Percentiles rank a stretch among this genome's conserved stretches.
These are phyloP conservation scores for Stenocarpella maydis DNA, from an alignment of 2,329 filamentous ascomycete genomes.

Conservation along the genomic window DNA sequence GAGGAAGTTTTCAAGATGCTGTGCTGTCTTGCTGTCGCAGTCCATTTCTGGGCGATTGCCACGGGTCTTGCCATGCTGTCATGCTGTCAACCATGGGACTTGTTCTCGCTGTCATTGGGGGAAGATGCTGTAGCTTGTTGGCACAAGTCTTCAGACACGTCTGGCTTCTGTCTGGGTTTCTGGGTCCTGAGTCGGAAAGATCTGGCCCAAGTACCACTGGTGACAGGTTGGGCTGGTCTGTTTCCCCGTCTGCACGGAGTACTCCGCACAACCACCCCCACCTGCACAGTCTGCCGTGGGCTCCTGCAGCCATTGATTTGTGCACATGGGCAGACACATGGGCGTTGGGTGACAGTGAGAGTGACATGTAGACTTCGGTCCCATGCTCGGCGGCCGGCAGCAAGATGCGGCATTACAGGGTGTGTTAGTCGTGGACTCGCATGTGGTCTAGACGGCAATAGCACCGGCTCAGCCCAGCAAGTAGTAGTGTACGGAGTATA, in stretches of 20 bases:
- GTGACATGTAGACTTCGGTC: background rate
- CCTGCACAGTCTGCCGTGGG: background rate
- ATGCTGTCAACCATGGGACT: too few relatives aligned
- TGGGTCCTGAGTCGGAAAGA: background rate
- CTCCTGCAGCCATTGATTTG: background rate
- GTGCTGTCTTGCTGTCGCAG: too few relatives aligned
- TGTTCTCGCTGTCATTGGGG: background rate
- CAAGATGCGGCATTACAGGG: background rate
- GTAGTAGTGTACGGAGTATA: too few relatives aligned
- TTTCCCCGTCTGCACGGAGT: too few relatives aligned
- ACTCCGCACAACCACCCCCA: too few relatives aligned
- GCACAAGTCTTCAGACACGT: background rate
- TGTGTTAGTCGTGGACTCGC: background rate
- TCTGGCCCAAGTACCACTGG: too few relatives aligned
- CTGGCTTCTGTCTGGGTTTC: background rate
- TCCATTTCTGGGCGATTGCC: background rate
- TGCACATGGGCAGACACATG: constrained; percentile 8
- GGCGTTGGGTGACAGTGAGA: too few relatives aligned
- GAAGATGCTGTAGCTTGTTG: background rate
- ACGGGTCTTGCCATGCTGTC: constrained; percentile 6
- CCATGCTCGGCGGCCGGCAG: constrained; percentile 12
- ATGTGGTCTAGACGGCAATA: constrained; percentile 15
- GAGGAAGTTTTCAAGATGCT: background rate
- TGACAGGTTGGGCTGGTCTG: background rate
- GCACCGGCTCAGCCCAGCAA: background rate